These are phyloP conservation scores for Pseudogymnoascus sp. DNA, from an alignment of 2,329 filamentous ascomycete species.

Conservation along the genomic window DNA sequence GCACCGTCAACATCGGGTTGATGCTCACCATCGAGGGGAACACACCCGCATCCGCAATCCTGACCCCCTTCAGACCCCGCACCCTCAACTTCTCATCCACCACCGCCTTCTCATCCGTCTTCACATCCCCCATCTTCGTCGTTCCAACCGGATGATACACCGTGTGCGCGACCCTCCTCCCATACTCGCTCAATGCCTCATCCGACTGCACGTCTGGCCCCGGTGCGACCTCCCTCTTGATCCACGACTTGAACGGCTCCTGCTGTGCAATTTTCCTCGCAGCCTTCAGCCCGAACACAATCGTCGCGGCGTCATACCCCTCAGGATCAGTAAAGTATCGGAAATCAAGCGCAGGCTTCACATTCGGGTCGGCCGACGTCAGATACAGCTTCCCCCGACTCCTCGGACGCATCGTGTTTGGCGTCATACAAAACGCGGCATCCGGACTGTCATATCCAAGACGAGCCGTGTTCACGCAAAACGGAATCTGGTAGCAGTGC, in stretches of 20 bases:
- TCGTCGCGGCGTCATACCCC: constrained; percentile 43
- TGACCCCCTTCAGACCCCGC: constrained; percentile 60
- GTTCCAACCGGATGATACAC: constrained; percentile 87
- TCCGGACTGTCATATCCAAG: constrained; percentile 53
- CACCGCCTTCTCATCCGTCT: constrained; percentile 61
- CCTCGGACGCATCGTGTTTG: constrained; percentile 52
- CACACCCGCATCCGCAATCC: constrained; percentile 78
- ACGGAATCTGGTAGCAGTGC: constrained; percentile 95
- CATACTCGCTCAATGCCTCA: constrained; percentile 74
- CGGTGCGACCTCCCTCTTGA: constrained; percentile 32
- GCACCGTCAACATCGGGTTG: constrained; percentile 85
- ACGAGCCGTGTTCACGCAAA: constrained; percentile 74
- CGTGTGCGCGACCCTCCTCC: constrained; percentile 71
- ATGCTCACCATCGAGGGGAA: constrained; percentile 82
- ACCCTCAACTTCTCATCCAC: constrained; percentile 70
- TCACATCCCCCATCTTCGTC: constrained; percentile 77
- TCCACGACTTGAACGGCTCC: constrained; percentile 33
- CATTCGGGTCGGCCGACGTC: constrained; percentile 31
- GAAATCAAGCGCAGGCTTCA: constrained; percentile 43
- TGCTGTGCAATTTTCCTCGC: constrained; percentile 28
- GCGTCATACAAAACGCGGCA: constrained; percentile 46
- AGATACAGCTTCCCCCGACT: constrained; percentile 53
- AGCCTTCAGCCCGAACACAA: constrained; percentile 32
- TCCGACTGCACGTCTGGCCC: constrained; percentile 50
- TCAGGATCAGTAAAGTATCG: constrained; percentile 46